Conservation (phyloP, 306 rosid genomes). For the Quercus parvula region DNA sequence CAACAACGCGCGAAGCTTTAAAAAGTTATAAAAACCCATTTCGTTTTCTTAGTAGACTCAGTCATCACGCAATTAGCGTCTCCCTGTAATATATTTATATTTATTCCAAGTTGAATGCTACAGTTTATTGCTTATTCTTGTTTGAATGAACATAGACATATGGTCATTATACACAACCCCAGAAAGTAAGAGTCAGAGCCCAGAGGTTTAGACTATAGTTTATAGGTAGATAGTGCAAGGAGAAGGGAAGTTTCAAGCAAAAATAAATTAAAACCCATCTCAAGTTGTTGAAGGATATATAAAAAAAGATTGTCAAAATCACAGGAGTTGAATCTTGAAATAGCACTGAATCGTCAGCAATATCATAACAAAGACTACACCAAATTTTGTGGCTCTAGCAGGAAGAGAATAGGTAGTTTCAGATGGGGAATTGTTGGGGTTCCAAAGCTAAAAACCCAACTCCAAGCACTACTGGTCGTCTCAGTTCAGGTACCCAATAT, state of each 20-base stretch:
- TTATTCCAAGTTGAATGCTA: neutral
- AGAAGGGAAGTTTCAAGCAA: neutral
- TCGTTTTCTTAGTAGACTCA: neutral
- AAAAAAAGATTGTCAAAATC: neutral
- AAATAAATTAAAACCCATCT: neutral
- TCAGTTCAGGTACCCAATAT: conserved; percentile 41
- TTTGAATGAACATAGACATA: neutral
- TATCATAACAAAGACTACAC: neutral
- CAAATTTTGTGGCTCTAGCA: neutral
- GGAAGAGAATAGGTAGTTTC: conserved; percentile 9
- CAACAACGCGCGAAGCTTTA: conserved; percentile 3
- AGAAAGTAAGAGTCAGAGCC: no score
- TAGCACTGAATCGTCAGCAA: neutral
- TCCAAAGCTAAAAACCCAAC: conserved; percentile 36
- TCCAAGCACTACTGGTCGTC: conserved; percentile 41
- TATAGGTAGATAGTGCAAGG: neutral
- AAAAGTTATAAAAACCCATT: neutral
- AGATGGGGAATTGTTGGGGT: conserved; percentile 90
- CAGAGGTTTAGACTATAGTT: neutral
- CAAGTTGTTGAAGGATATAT: neutral
- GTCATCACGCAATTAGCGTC: neutral
- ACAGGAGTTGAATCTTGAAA: neutral
- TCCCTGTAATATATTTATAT: neutral
- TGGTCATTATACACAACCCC: no score
- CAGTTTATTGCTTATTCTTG: neutral